phyloP scores from a whole-genome alignment of 164 flowering plant genomes.

The Berberis thunbergii region DNA sequence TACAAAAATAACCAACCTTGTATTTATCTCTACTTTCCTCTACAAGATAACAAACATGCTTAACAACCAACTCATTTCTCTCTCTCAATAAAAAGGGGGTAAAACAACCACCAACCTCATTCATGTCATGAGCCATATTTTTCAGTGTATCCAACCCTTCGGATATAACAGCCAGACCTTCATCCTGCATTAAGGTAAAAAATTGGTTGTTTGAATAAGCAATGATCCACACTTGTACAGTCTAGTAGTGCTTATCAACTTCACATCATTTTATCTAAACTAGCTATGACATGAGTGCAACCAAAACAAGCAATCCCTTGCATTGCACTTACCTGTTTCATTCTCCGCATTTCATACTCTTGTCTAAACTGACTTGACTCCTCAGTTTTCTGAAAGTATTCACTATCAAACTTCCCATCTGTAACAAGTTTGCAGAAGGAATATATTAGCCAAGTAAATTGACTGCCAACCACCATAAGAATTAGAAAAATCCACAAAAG shows the following conservation, averaged over 20 bases:
- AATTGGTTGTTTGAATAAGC: too few species aligned
- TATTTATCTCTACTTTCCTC: too few species aligned
- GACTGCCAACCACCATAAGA: neutral
- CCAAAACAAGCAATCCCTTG: neutral
- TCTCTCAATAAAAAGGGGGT: too few species aligned
- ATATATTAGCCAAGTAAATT: too few species aligned
- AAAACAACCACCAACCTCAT: slow-evolving; percentile 56
- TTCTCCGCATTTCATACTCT: slow-evolving; percentile 88
- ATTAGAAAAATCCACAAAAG: neutral
- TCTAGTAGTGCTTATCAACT: too few species aligned
- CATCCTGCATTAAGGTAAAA: slow-evolving; percentile 39
- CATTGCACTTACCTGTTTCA: slow-evolving; percentile 52
- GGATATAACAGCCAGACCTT: slow-evolving; percentile 81
- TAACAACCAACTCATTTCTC: too few species aligned
- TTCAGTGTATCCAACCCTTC: slow-evolving; percentile 89
- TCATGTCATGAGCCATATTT: slow-evolving; percentile 96
- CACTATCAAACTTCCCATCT: slow-evolving; percentile 71
- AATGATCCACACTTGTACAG: too few species aligned
- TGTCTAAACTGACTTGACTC: slow-evolving; percentile 70
- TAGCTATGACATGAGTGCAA: neutral
- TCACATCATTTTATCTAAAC: too few species aligned
- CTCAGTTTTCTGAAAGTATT: slow-evolving; percentile 65
- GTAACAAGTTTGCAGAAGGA: neutral
- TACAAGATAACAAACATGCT: too few species aligned
- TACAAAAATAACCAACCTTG: neutral